A percentile compares a stretch with the other conserved stretches of the same genome.
These are phyloP conservation scores for Rhododendron kiyosumense DNA, from an alignment of 148 eudicot species.

Conservation along the genomic window DNA sequence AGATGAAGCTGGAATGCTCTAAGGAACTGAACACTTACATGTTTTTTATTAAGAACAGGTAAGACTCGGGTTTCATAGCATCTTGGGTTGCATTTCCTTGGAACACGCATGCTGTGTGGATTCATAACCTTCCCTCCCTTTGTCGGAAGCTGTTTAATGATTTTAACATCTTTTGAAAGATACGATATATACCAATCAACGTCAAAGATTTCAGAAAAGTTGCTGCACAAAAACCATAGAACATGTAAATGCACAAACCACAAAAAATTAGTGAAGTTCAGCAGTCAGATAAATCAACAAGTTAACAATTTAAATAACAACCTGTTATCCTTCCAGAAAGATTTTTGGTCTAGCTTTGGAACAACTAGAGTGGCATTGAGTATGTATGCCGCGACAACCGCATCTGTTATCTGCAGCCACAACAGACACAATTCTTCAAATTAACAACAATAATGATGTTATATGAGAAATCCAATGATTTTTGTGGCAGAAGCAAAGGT, in stretches of 20 bases:
- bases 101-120: constrained; percentile 55
- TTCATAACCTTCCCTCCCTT: constrained; percentile 37
- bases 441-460: neutral
- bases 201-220: constrained; percentile 73
- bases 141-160: constrained; percentile 57
- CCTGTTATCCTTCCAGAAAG: constrained; percentile 91
- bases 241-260: neutral
- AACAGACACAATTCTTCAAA: constrained; percentile 8
- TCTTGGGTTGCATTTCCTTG: constrained; percentile 55
- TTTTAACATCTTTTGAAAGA: constrained; percentile 66
- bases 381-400: constrained; percentile 77
- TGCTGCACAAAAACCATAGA: constrained; percentile 35
- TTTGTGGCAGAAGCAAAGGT: neutral
- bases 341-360: constrained; percentile 71
- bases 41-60: constrained; percentile 64
- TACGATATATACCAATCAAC: constrained; percentile 62
- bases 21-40: constrained; percentile 40
- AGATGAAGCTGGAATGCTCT: neutral
- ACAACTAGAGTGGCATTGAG: constrained; percentile 80
- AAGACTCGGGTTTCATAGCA: constrained; percentile 60
- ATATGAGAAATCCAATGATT: neutral
- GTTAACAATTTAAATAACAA: constrained; percentile 14
- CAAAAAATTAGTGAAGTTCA: neutral
- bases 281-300: neutral
- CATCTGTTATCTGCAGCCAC: constrained; percentile 67